These are phyloP conservation scores for Phaeosphaeriaceae sp. DNA, from an alignment of 2,329 filamentous ascomycete genomes.

Conservation along the genomic window DNA sequence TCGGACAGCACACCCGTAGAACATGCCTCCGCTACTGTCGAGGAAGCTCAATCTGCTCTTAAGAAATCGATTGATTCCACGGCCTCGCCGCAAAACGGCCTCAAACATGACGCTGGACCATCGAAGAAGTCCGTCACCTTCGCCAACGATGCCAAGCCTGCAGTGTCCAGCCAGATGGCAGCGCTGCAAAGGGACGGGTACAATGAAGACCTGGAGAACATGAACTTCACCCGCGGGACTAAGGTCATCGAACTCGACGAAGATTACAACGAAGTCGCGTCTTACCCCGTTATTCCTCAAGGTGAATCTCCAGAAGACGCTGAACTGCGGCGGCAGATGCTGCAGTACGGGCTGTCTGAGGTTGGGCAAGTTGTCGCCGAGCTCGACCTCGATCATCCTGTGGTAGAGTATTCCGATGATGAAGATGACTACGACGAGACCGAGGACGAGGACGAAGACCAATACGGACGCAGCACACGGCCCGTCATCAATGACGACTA, in stretches of 20 bases:
- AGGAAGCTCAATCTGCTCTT: too few species aligned
- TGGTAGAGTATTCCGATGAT: constrained; percentile 59
- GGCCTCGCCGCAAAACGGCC: too few species aligned
- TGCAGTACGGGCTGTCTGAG: constrained; percentile 86
- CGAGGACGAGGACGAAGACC: constrained; percentile 73
- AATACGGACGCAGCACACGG: constrained; percentile 75
- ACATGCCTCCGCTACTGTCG: too few species aligned
- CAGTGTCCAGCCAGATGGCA: constrained; percentile 16
- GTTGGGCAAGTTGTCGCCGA: constrained; percentile 93
- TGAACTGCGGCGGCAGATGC: constrained; percentile 82
- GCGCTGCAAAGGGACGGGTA: constrained; percentile 28
- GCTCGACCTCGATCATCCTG: constrained; percentile 77
- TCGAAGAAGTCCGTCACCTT: constrained; percentile 69
- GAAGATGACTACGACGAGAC: constrained; percentile 56
- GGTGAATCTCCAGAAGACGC: constrained; percentile 84
- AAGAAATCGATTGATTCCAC: too few species aligned
- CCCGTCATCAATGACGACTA: constrained; percentile 76
- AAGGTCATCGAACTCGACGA: constrained; percentile 54
- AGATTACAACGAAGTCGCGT: constrained; percentile 48
- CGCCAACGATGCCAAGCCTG: constrained; percentile 62
- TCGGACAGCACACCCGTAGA: background rate
- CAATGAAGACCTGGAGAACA: constrained; percentile 34
- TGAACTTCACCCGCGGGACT: constrained; percentile 39
- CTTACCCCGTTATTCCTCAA: constrained; percentile 68
- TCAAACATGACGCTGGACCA: background rate